Base-by-base conservation (phyloP, 75 land plant species). In the Sequoia sempervirens region DNA sequence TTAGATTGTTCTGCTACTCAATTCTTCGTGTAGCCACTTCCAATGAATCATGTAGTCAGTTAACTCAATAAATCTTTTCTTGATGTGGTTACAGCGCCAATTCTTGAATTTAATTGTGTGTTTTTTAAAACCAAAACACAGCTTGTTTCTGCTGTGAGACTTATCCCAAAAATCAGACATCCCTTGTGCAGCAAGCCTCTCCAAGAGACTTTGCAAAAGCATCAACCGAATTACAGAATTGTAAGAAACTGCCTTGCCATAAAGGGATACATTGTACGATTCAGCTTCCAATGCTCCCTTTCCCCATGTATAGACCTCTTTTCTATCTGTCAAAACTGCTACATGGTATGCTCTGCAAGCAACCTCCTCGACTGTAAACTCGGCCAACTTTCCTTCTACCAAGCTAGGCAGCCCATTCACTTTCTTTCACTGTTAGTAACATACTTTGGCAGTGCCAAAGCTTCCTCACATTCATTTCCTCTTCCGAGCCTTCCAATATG, bases 331-430 rank as follows among this genome's bases (percentile, higher is more conserved):
- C 88, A 94, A 86, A 73, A 87, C 89, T 37, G 94, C 94, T 73
- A 94, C 95, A 88, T 94, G 95, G 80, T 93, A 87, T 18, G 92
- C 87, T 47, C 95, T 94, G 81, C 95, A 94, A n/a, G 94, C 84
- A 85, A 94, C 83, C 85, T 92, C 94, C 75, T 89, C 92, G 4
- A 92, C 88, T 83, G 84, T 87, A 58, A 80, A 76, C n/a, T 87
- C 69, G 3, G 79, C 85, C 36, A 89, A 84, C 81, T 88, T 85
- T 82, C 92, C 93, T 70, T 82, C 85, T 36, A 94, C 85, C 28
- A 83, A 54, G 18, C 83, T 79, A 84, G 99, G 89, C 13, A 88
- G 54, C 86, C n/a, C n/a, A n/a, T n/a, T n/a, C n/a, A n/a, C n/a
- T n/a, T n/a, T n/a, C n/a, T n/a, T n/a, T n/a, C n/a, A n/a, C n/a